Percentiles rank a stretch among this genome's conserved stretches.
Evolutionary conservation across 2,329 filamentous ascomycete species (phyloP).

Genomic region (Fusarium sp.): DNA sequence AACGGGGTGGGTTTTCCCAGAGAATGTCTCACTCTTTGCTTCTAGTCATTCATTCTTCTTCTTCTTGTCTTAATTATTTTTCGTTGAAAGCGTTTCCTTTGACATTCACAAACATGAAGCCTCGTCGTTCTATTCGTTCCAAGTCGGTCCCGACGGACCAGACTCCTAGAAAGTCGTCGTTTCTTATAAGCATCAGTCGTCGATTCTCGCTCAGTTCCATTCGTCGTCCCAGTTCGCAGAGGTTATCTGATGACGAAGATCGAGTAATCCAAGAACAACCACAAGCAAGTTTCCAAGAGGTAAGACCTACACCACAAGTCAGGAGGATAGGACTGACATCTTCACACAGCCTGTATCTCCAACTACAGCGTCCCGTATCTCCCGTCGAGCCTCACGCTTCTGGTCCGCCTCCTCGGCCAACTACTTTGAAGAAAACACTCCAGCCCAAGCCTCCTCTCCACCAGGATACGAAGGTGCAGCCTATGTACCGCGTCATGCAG

Average conservation of each 20-base stretch:
- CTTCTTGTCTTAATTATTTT: background rate
- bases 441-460: constrained; percentile 13
- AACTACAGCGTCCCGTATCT: constrained; percentile 15
- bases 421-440: constrained; percentile 24
- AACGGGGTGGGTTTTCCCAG: constrained; percentile 19
- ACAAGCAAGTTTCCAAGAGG: constrained; percentile 17
- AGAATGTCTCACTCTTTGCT: constrained; percentile 10
- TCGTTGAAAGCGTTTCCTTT: background rate
- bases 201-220: constrained; percentile 27
- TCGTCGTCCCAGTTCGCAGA: constrained; percentile 18
- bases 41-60: constrained; percentile 1
- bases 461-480: constrained; percentile 20
- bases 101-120: constrained; percentile 21
- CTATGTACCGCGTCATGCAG: constrained; percentile 48
- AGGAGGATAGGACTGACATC: background rate
- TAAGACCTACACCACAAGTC: background rate
- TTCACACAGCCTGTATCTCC: constrained; percentile 7
- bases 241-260: constrained; percentile 26
- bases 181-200: constrained; percentile 25
- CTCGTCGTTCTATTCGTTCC: constrained; percentile 24
- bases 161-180: constrained; percentile 20
- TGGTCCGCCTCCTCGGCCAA: constrained; percentile 39
- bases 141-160: constrained; percentile 24
- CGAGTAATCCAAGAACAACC: constrained; percentile 3
- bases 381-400: constrained; percentile 39